Percentiles rank a stretch among this genome's conserved stretches.
Evolutionary conservation across 2,329 filamentous ascomycete genomes (phyloP).

Genomic region (Aureobasidium musti): DNA sequence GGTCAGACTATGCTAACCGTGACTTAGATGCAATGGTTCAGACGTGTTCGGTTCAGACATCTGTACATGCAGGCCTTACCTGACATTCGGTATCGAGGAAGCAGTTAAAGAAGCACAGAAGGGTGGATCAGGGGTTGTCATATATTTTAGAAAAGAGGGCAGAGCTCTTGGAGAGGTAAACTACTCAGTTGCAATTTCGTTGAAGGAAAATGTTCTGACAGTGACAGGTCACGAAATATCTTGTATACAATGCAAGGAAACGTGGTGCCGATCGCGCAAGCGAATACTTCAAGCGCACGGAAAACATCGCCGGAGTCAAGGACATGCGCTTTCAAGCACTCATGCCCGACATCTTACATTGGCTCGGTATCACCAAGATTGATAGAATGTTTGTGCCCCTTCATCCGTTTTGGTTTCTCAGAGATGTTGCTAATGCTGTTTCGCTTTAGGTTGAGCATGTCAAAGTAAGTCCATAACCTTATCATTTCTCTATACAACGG

Average conservation of each 20-base stretch:
- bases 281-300: constrained; percentile 96
- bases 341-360: constrained; percentile 91
- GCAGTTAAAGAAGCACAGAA: constrained; percentile 96
- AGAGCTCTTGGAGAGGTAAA: constrained; percentile 85
- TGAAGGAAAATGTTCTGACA: not conserved
- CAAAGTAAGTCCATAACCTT: constrained; percentile 63
- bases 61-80: constrained; percentile 92
- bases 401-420: not conserved
- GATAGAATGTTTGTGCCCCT: constrained; percentile 69
- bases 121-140: constrained; percentile 90
- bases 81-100: constrained; percentile 96
- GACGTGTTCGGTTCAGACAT: constrained; percentile 99
- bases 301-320: constrained; percentile 96
- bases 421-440: not conserved
- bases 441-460: constrained; percentile 72
- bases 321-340: constrained; percentile 96
- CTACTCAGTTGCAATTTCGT: no score
- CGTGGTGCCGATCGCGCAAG: constrained; percentile 75
- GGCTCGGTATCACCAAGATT: constrained; percentile 98
- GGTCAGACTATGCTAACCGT: not conserved
- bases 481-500: not conserved
- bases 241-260: constrained; percentile 82
- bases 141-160: constrained; percentile 98
- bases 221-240: constrained; percentile 74
- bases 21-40: constrained; percentile 80